phyloP scores from a whole-genome alignment of 2,329 filamentous ascomycete species.

The Alternaria sp. region DNA sequence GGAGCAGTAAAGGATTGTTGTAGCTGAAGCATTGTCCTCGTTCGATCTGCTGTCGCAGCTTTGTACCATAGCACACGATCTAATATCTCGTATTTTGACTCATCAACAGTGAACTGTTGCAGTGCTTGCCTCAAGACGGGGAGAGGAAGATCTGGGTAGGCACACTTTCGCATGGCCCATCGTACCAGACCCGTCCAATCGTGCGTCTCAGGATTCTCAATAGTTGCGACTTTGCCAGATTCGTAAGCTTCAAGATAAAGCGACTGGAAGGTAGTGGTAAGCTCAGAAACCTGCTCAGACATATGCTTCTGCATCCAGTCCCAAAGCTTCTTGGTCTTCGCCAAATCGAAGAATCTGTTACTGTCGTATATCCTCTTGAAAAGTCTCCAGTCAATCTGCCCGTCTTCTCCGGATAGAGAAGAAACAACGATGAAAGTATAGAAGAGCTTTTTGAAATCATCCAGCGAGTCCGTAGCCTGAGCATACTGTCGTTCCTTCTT shows the following conservation, averaged over 20 bases:
- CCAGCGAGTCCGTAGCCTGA: conserved; percentile 28
- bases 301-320: conserved; percentile 45
- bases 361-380: conserved; percentile 50
- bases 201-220: conserved; percentile 70
- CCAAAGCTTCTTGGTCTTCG: conserved; percentile 51
- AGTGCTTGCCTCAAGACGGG: conserved; percentile 32
- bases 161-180: conserved; percentile 67
- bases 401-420: conserved; percentile 48
- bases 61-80: conserved; percentile 39
- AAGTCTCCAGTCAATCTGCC: conserved; percentile 53
- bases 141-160: conserved; percentile 37
- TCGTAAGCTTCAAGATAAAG: conserved; percentile 73
- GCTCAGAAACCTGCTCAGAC: conserved; percentile 59
- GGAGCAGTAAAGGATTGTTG: conserved; percentile 35
- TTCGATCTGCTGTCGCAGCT: conserved; percentile 31
- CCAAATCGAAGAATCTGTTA: conserved; percentile 45
- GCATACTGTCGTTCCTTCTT: conserved; percentile 27
- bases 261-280: conserved; percentile 71
- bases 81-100: conserved; percentile 39
- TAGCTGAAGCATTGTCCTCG: conserved; percentile 36
- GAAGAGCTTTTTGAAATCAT: conserved; percentile 43
- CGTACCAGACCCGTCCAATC: conserved; percentile 73
- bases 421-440: conserved; percentile 42
- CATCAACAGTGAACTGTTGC: conserved; percentile 33
- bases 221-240: conserved; percentile 64